Base-by-base conservation (phyloP, 768 basidiomycete species). In the Lentinula raphanica region DNA sequence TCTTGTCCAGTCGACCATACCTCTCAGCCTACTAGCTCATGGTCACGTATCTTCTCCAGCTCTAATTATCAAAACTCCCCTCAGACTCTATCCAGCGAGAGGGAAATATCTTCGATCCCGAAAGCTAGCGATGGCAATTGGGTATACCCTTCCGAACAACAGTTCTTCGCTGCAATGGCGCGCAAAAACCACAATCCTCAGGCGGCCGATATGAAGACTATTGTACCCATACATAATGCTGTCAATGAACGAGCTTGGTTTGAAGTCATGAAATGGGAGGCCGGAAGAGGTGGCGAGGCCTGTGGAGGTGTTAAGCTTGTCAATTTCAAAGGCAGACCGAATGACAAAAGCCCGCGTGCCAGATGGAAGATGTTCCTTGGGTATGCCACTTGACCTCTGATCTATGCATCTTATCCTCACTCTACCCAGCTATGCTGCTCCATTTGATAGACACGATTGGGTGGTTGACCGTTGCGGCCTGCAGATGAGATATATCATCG, bases 371-470 rank as follows among this genome's bases (percentile, higher is more conserved):
- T 84, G 59, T 73, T 97, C 35, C 76, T 95, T 39, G 97, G 97
- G 97, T 98, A 68, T 59, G 85, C 73, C 23, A 45, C n/a, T 27
- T 46, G 59, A 17, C 40, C 31, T 36, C 11, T 42, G 49, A 64
- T 54, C 44, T 63, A 40, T 56, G 40, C 19, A 53, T 13, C 29
- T 42, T 17, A n/a, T n/a, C n/a, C 45, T 56, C 13, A 40, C 31
- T 44, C 12, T 42, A 25, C 28, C 6, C 64, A 99, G 96, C 11
- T 99, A 97, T 71, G 80, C 91, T 27, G 80, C 92, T 23, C 97
- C 97, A 0, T 99, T 99, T 72, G 97, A 99, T 70, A 79, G 93
- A 55, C 97, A 99, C 64, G 96, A 98, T 70, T 99, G 97, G 97
- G 71, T 92, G 50, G 86, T 99, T 50, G 94, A 97, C 70, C 86